A percentile compares a stretch with the other conserved stretches of the same genome.
Evolutionary conservation across 306 rosid genomes (phyloP).

Genomic region (Cicer yamashitae): DNA sequence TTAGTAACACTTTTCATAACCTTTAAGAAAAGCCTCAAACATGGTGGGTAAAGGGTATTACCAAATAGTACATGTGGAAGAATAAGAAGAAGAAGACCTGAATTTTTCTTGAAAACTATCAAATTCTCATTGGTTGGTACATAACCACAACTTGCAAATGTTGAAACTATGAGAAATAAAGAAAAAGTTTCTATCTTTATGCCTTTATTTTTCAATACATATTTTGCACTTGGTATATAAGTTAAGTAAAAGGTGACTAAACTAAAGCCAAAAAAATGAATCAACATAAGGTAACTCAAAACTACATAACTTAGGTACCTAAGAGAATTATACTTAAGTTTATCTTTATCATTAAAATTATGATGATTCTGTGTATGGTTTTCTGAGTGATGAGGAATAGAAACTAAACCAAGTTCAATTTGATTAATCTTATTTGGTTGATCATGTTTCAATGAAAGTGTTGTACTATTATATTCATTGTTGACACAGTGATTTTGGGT

Average conservation of each 20-base stretch:
- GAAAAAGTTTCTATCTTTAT: slow-evolving; percentile 60
- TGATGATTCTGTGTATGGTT: background rate
- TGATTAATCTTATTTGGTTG: background rate
- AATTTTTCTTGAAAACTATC: slow-evolving; percentile 72
- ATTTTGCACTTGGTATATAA: slow-evolving; percentile 46
- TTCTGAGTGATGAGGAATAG: slow-evolving; percentile 12
- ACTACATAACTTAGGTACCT: slow-evolving; percentile 41
- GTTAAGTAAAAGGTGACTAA: slow-evolving; percentile 41
- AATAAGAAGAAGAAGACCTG: slow-evolving; percentile 65
- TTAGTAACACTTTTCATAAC: slow-evolving; percentile 42
- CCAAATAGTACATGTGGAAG: slow-evolving; percentile 58
- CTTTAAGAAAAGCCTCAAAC: slow-evolving; percentile 57
- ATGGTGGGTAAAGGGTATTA: slow-evolving; percentile 65
- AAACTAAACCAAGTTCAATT: slow-evolving; percentile 42
- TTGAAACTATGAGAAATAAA: slow-evolving; percentile 60
- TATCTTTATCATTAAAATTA: background rate
- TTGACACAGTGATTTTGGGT: background rate
- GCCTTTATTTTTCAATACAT: slow-evolving; percentile 47
- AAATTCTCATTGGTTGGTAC: slow-evolving; percentile 84
- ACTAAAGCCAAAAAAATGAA: slow-evolving; percentile 47
- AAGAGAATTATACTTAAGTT: slow-evolving; percentile 31
- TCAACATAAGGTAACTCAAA: slow-evolving; percentile 42
- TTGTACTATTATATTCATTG: background rate
- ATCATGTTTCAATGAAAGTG: background rate
- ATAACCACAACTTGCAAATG: slow-evolving; percentile 74